Conservation (phyloP, 352 stramenopile species). For the Thraustotheca clavata region DNA sequence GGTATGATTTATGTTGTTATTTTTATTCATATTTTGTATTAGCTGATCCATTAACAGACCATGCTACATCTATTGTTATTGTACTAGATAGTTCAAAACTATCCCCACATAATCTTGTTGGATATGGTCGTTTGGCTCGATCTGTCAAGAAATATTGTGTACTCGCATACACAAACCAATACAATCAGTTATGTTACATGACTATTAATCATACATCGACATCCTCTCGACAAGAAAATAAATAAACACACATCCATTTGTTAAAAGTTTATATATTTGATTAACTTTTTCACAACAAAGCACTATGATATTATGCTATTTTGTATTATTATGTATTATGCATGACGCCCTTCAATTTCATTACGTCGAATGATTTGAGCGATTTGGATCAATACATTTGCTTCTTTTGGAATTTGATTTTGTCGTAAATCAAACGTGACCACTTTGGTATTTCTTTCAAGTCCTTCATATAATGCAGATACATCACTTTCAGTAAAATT, state of each 20-base stretch:
- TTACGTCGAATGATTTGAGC: conserved; percentile 66
- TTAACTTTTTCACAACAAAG: too few species aligned
- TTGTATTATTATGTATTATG: not conserved
- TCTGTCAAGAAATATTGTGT: conserved; percentile 16
- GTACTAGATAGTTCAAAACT: not conserved
- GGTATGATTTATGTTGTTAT: conserved; percentile 25
- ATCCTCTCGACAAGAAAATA: not conserved
- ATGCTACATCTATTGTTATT: conserved; percentile 14
- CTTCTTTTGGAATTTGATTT: conserved; percentile 61
- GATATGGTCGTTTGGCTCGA: conserved; percentile 7
- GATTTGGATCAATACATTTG: conserved; percentile 50
- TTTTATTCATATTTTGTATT: not conserved
- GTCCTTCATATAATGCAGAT: conserved; percentile 42
- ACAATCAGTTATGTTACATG: not conserved
- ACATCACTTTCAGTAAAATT: conserved; percentile 49
- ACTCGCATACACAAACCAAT: conserved; percentile 1
- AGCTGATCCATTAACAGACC: conserved; percentile 12
- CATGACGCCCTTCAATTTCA: conserved; percentile 33
- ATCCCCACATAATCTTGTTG: not conserved
- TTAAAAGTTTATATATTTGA: too few species aligned
- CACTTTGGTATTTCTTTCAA: conserved; percentile 51
- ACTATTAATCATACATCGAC: conserved; percentile 10
- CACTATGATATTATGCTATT: too few species aligned
- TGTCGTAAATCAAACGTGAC: conserved; percentile 67
- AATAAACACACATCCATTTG: too few species aligned